Evolutionary conservation across 2,329 filamentous ascomycete species (phyloP).

Genomic region (Trichoderma brevicompactum): DNA sequence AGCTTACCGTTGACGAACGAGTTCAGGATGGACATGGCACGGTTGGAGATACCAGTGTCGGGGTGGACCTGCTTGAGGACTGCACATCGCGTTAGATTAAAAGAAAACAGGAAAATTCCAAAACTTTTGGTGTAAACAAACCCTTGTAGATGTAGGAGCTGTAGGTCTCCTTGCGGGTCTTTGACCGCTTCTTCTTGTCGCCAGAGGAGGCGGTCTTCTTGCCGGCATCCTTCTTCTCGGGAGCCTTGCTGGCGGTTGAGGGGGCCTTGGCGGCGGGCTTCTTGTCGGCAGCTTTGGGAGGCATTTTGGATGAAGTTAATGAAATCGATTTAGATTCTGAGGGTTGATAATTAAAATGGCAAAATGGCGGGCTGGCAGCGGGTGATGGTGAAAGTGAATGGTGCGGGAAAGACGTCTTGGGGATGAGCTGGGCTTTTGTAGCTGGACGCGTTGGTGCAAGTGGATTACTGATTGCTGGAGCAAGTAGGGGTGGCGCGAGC

Average conservation of each 20-base stretch:
- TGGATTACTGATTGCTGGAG: slow-evolving; percentile 61
- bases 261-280: slow-evolving; percentile 98
- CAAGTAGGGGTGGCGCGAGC: slow-evolving; percentile 33
- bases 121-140: slow-evolving; percentile 46
- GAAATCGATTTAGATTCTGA: slow-evolving; percentile 28
- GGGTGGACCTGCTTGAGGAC: slow-evolving; percentile 99
- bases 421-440: slow-evolving; percentile 63
- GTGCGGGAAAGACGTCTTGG: slow-evolving; percentile 54
- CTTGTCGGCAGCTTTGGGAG: slow-evolving; percentile 98
- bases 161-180: slow-evolving; percentile 99
- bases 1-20: slow-evolving; percentile 95
- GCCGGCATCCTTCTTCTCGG: slow-evolving; percentile 99
- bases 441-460: slow-evolving; percentile 57
- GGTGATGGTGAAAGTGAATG: slow-evolving; percentile 51
- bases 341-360: slow-evolving; percentile 32
- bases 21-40: slow-evolving; percentile 99
- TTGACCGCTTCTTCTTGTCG: slow-evolving; percentile 99
- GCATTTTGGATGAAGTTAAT: slow-evolving; percentile 68
- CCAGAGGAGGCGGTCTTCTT: slow-evolving; percentile 98
- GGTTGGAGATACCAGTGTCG: slow-evolving; percentile 99
- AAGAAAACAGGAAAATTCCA: not conserved
- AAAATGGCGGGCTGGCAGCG: slow-evolving; percentile 37
- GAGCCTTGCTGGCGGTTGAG: slow-evolving; percentile 68
- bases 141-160: slow-evolving; percentile 99
- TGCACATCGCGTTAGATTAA: slow-evolving; percentile 45